Evolutionary conservation across 257 asterid species (phyloP), one percentile per base, ranked within the genome.

Genomic region (Scutellaria minor): DNA sequence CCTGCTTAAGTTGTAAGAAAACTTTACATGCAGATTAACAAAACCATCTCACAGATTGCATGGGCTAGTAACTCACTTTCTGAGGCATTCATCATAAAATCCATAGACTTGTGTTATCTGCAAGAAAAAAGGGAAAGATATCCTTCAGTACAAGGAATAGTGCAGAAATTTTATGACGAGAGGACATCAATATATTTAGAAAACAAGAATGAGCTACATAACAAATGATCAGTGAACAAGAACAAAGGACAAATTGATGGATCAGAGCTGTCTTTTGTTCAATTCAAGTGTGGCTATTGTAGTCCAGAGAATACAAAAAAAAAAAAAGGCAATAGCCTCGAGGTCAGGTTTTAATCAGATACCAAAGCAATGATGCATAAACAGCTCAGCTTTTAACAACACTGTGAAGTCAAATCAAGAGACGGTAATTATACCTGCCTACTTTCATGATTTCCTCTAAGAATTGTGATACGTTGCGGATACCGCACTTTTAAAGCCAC

Each of bases 71-170:
- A 87, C 96, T 90, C 82, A 90, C 96, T 90, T 90, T 80, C 95
- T 80, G 70, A 90, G 80, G 75, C 96, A 90, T 85, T 90, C 96
- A 81, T 90, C 96, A 67, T 90, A 90, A 80, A 90, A 90, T 47
- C 96, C 96, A 77, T 90, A 90, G 46, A 90, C 96, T 81, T 90
- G 96, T 5, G 96, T 90, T 64, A 90, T 90, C 95, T 89, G 92
- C 82, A 77, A 41, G 83, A 64, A 75, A 39, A 72, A 42, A 58
- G 52, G 40, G 59, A 76, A 41, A 56, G 64, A 59, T 22, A 64
- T 4, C 2, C 48, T 52, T 78, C 60, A 74, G 50, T 46, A 48
- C 64, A 70, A 52, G 64, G 62, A 66, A 37, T 68, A 54, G 50
- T 10, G 58, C 9, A 13, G 8, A 53, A 42, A 41, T 15, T 35